These are phyloP conservation scores for Fusarium palustre DNA, from an alignment of 2,329 filamentous ascomycete genomes.

Conservation along the genomic window DNA sequence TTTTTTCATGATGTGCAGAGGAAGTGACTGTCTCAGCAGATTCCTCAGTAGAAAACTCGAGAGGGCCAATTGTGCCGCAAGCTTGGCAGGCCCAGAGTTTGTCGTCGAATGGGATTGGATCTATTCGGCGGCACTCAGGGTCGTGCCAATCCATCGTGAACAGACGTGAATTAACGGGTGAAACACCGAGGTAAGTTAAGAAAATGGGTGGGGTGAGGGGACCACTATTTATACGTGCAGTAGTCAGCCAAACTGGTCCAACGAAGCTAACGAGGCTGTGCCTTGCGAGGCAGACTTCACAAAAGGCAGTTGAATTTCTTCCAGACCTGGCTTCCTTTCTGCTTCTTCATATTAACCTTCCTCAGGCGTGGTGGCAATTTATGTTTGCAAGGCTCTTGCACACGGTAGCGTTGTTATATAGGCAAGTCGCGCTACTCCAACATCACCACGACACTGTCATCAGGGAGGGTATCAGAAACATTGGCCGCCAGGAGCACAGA, in stretches of 20 bases:
- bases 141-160: conserved; percentile 29
- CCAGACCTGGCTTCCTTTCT: not conserved
- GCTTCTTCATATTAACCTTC: not conserved
- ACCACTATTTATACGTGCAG: not conserved
- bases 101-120: conserved; percentile 9
- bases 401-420: too few relatives aligned
- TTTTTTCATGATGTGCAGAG: not conserved
- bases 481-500: too few relatives aligned
- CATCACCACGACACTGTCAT: too few relatives aligned
- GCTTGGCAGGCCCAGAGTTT: conserved; percentile 21
- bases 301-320: not conserved
- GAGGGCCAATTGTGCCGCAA: conserved; percentile 20
- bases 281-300: not conserved
- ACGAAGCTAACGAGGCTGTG: conserved; percentile 1
- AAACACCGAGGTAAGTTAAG: not conserved
- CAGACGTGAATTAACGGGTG: not conserved
- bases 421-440: too few relatives aligned
- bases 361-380: rapidly evolving
- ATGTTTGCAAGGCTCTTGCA: too few relatives aligned
- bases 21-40: not conserved
- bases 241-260: not conserved
- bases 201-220: conserved; percentile 12
- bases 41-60: conserved; percentile 2
- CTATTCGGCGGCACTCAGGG: conserved; percentile 14
- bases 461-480: too few relatives aligned